Percentiles rank a stretch among this genome's conserved stretches.
phyloP scores from a whole-genome alignment of 2,329 filamentous ascomycete species.

The Pestalotiopsis fici region DNA sequence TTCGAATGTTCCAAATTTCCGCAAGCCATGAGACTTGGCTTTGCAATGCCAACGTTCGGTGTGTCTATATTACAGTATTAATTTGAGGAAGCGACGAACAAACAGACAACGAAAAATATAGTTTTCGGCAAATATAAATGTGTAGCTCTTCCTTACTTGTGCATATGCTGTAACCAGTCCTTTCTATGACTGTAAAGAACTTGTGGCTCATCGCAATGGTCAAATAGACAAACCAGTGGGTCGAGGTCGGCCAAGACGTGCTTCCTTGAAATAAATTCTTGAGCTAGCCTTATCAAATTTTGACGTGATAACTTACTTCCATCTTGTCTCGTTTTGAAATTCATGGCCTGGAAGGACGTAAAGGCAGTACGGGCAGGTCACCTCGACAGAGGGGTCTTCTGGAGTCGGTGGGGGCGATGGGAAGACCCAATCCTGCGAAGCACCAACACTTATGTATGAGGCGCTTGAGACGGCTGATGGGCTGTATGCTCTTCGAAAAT shows the following conservation, averaged over 20 bases:
- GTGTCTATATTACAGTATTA: background rate
- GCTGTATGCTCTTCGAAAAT: background rate
- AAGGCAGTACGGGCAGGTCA: background rate
- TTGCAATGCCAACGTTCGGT: background rate
- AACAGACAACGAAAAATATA: too few relatives aligned
- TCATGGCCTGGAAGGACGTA: background rate
- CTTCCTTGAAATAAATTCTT: background rate
- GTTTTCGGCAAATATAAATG: background rate
- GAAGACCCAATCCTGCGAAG: background rate
- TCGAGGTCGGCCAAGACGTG: background rate
- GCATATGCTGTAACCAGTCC: background rate
- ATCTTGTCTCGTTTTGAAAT: background rate
- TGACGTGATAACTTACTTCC: background rate
- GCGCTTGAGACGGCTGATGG: background rate
- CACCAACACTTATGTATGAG: background rate
- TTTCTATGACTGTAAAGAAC: background rate
- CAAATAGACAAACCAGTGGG: background rate
- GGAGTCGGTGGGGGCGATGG: background rate
- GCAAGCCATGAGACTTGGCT: too few relatives aligned
- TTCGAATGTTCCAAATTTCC: background rate
- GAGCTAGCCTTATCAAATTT: background rate
- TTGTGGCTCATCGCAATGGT: background rate
- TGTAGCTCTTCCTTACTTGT: background rate
- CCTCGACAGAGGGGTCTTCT: background rate
- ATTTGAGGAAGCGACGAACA: background rate